A percentile compares a stretch with the other conserved stretches of the same genome.
These are phyloP conservation scores for Metschnikowia borealis DNA, from an alignment of 805 yeast genomes.

Conservation along the genomic window DNA sequence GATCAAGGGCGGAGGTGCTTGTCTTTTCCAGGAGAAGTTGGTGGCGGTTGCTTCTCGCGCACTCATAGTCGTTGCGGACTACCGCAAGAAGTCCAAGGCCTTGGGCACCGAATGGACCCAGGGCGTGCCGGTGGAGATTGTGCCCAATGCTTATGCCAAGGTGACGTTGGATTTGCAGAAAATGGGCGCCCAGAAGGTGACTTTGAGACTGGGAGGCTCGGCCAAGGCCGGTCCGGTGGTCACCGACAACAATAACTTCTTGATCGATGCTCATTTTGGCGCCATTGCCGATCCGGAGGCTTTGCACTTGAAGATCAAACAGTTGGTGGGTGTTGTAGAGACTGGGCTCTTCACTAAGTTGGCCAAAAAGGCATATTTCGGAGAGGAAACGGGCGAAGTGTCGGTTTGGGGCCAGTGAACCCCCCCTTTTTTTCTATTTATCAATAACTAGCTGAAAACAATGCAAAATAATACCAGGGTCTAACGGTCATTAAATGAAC, in stretches of 20 bases:
- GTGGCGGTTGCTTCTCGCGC: slow-evolving; percentile 76
- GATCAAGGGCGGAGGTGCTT: slow-evolving; percentile 99
- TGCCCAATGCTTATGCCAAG: slow-evolving; percentile 80
- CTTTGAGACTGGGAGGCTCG: slow-evolving; percentile 77
- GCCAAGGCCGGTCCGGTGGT: slow-evolving; percentile 97
- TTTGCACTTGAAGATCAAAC: slow-evolving; percentile 65
- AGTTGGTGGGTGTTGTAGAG: slow-evolving; percentile 90
- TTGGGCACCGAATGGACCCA: slow-evolving; percentile 82
- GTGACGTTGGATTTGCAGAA: slow-evolving; percentile 58
- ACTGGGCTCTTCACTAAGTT: slow-evolving; percentile 80
- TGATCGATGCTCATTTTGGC: slow-evolving; percentile 92
- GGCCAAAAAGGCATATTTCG: slow-evolving; percentile 84
- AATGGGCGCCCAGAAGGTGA: slow-evolving; percentile 62
- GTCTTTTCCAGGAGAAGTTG: slow-evolving; percentile 91
- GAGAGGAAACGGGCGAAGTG: slow-evolving; percentile 69
- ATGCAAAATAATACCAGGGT: background rate
- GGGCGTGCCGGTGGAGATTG: slow-evolving; percentile 95
- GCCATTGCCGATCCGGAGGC: slow-evolving; percentile 47
- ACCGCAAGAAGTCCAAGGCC: slow-evolving; percentile 69
- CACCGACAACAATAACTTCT: slow-evolving; percentile 91
- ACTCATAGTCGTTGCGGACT: slow-evolving; percentile 89
- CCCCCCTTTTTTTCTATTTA: too few relatives aligned
- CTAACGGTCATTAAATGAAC: background rate
- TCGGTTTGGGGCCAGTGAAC: slow-evolving; percentile 10
- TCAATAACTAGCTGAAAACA: background rate